Evolutionary conservation across 164 flowering plant genomes (phyloP).

Genomic region (Magnolia sinica): DNA sequence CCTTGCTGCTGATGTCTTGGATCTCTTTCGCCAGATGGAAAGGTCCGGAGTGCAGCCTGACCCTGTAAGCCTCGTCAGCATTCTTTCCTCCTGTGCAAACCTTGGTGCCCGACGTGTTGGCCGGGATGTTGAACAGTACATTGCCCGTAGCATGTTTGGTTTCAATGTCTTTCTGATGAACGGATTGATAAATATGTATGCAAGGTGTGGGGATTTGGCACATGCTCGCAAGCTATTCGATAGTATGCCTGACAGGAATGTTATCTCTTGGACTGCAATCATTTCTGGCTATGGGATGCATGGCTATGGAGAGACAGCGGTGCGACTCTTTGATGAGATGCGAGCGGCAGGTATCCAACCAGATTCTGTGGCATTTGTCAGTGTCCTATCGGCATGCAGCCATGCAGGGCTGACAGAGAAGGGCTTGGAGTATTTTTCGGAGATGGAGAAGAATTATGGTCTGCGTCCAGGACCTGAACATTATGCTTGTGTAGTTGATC

Average conservation of each 20-base stretch:
- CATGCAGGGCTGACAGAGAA: slow-evolving; percentile 76
- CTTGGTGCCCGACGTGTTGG: slow-evolving; percentile 71
- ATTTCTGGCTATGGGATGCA: slow-evolving; percentile 91
- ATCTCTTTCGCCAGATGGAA: slow-evolving; percentile 61
- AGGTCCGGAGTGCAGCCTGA: slow-evolving; percentile 48
- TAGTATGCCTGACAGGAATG: slow-evolving; percentile 45
- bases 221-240: slow-evolving; percentile 60
- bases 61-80: slow-evolving; percentile 63
- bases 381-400: slow-evolving; percentile 78
- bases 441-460: slow-evolving; percentile 47
- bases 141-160: slow-evolving; percentile 35
- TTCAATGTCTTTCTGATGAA: slow-evolving; percentile 52
- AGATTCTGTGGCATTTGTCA: slow-evolving; percentile 61
- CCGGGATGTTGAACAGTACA: slow-evolving; percentile 47
- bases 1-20: slow-evolving; percentile 55
- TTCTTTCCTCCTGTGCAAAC: slow-evolving; percentile 73
- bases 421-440: slow-evolving; percentile 53
- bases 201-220: slow-evolving; percentile 67
- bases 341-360: slow-evolving; percentile 45
- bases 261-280: slow-evolving; percentile 83
- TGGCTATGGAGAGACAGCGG: slow-evolving; percentile 66
- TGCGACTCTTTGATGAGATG: slow-evolving; percentile 70
- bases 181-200: slow-evolving; percentile 75
- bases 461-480: slow-evolving; percentile 67
- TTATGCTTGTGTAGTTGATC: slow-evolving; percentile 82